Base-by-base conservation (phyloP, 108 stramenopile species). In the Fistulifera pelliculosa region DNA sequence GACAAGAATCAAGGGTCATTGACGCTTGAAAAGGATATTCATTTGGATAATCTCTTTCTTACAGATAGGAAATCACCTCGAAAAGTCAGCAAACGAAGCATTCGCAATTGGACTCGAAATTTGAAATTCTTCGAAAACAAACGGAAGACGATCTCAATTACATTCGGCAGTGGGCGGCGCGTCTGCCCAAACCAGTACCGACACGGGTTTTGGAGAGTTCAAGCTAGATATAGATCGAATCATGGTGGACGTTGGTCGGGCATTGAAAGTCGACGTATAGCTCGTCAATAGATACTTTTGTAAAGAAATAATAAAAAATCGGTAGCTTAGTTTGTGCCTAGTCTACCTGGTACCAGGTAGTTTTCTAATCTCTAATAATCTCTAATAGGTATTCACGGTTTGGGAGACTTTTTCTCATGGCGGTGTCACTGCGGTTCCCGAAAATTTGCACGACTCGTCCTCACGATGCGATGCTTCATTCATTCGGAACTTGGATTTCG, bases 61-160 rank as follows among this genome's bases (percentile, higher is more conserved):
- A 90, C 87, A 0, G 83, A 90, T 47, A 59, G 60, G 73, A 90
- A 60, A 84, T 90, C 16, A 90, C 88, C 17, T 61, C 70, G 11
- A 60, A 53, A 48, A 75, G 70, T 66, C 84, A 90, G 57, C 51
- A 54, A 42, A 52, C 74, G 6, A 58, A 49, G 53, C 13, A 52
- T 22, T 28, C 40, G 13, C 5, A 1, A 22, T 41, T 15, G 42
- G n/a, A 16, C 39, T 35, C 14, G 10, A 35, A 35, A 35, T 8
- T 35, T 3, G 31, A 35, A 35, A 39, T 11, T 21, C 11, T 25
- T 24, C 62, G 52, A 56, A 27, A 40, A 1, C 61, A 65, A 28
- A 62, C 58, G 54, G 56, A 62, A 44, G 22, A 68, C 35, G 60
- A 76, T 43, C 52, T 58, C 41, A 39, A 24, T 13, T 61, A 63